These are phyloP conservation scores for Boletellus deceptivus DNA, from an alignment of 1,284 basidiomycete genomes.

Conservation along the genomic window DNA sequence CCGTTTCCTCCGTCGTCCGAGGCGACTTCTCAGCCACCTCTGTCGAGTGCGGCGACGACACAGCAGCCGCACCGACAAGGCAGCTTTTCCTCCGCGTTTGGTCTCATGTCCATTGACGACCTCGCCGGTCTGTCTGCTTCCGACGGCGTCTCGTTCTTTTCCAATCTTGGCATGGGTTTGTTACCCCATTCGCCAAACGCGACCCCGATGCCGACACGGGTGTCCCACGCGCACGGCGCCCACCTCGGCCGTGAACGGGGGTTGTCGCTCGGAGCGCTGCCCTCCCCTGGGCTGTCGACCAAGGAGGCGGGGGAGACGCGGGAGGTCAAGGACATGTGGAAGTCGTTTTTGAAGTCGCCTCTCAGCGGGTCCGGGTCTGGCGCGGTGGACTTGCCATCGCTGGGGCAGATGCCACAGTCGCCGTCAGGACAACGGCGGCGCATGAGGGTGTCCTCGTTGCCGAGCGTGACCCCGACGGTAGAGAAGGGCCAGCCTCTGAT, in stretches of 20 bases:
- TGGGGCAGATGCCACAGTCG: slow-evolving; percentile 27
- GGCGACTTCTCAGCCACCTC: slow-evolving; percentile 1
- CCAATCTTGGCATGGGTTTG: slow-evolving; percentile 30
- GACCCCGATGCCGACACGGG: slow-evolving; percentile 45
- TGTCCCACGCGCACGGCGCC: slow-evolving; percentile 16
- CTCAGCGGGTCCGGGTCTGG: slow-evolving; percentile 38
- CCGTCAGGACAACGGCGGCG: slow-evolving; percentile 38
- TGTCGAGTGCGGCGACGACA: background rate
- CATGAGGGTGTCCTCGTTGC: slow-evolving; percentile 59
- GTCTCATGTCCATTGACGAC: slow-evolving; percentile 69
- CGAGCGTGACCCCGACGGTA: slow-evolving; percentile 60
- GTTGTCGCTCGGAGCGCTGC: slow-evolving; percentile 22
- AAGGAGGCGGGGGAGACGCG: slow-evolving; percentile 48
- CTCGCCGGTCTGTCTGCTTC: slow-evolving; percentile 53
- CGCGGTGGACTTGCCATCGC: slow-evolving; percentile 9
- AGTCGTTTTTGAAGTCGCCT: slow-evolving; percentile 68
- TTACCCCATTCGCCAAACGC: slow-evolving; percentile 40
- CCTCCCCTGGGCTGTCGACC: slow-evolving; percentile 21
- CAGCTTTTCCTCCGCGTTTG: slow-evolving; percentile 65
- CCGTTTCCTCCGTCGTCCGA: slow-evolving; percentile 6
- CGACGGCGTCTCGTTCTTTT: slow-evolving; percentile 63
- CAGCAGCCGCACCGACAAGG: slow-evolving; percentile 33
- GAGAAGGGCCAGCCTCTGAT: slow-evolving; percentile 23
- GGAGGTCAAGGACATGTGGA: slow-evolving; percentile 73
- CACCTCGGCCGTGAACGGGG: slow-evolving; percentile 27